Conservation (phyloP, 805 yeast genomes). For the Hanseniaspora lindneri region DNA sequence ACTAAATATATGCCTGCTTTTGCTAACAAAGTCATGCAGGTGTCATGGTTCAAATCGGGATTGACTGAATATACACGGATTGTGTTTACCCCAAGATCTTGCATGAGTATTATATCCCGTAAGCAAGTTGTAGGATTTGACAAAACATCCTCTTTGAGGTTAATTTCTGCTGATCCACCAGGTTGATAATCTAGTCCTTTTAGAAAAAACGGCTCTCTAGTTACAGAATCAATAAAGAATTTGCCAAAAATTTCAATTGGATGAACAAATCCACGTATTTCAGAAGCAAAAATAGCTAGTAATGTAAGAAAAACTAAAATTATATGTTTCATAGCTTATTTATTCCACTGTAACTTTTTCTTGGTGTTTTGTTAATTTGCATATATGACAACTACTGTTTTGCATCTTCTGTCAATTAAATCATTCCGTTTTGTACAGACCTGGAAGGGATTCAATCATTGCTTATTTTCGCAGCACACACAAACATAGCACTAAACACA, state of each 20-base stretch:
- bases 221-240: conserved; percentile 63
- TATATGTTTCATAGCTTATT: too few relatives aligned
- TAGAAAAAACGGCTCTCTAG: conserved; percentile 64
- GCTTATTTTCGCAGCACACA: too few relatives aligned
- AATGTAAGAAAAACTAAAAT: too few relatives aligned
- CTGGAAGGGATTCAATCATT: too few relatives aligned
- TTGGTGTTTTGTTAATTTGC: too few relatives aligned
- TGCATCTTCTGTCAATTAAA: too few relatives aligned
- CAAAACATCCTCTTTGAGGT: conserved; percentile 52
- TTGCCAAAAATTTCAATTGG: conserved; percentile 62
- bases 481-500: too few relatives aligned
- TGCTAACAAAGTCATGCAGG: conserved; percentile 84
- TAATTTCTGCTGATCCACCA: conserved; percentile 77
- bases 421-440: too few relatives aligned
- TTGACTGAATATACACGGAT: conserved; percentile 79
- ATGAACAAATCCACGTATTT: conserved; percentile 32
- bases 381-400: too few relatives aligned
- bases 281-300: background rate
- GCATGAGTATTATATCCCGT: conserved; percentile 70
- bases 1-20: conserved; percentile 85
- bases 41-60: conserved; percentile 70
- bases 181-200: conserved; percentile 94
- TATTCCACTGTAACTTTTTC: too few relatives aligned
- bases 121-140: conserved; percentile 63
- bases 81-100: conserved; percentile 75